Evolutionary conservation across 257 asterid genomes (phyloP).

Genomic region (Solanum virginianum): DNA sequence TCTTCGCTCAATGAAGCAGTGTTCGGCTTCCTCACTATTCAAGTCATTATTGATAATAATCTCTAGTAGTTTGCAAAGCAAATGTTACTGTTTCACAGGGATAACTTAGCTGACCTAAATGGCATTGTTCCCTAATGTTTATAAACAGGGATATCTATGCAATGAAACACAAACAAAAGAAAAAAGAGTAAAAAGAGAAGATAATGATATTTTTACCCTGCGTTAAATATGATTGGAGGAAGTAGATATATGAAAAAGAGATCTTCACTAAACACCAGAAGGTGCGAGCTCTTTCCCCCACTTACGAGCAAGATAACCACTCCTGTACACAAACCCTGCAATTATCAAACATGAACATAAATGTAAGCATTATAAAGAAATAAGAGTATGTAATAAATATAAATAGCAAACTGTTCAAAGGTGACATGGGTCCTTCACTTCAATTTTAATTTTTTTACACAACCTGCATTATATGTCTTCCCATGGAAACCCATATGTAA

Average conservation of each 20-base stretch:
- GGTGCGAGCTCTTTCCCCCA: conserved; percentile 26
- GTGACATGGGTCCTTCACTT: not conserved
- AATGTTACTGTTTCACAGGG: not conserved
- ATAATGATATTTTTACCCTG: conserved; percentile 16
- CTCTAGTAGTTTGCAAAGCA: not conserved
- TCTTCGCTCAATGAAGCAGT: not conserved
- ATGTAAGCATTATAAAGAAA: not conserved
- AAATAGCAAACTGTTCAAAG: not conserved
- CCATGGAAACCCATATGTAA: not conserved
- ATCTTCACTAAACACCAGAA: conserved; percentile 29
- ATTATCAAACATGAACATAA: not conserved
- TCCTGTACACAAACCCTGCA: conserved; percentile 28
- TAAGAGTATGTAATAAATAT: not conserved
- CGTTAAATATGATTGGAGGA: conserved; percentile 36
- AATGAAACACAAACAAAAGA: not conserved
- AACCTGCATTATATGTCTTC: not conserved
- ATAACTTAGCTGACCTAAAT: not conserved
- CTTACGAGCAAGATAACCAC: conserved; percentile 23
- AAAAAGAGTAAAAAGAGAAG: not conserved
- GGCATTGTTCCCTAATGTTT: not conserved
- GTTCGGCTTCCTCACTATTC: not conserved
- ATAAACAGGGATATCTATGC: not conserved
- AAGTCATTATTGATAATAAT: not conserved
- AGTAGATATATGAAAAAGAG: conserved; percentile 37
- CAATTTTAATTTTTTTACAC: not conserved